A percentile compares a stretch with the other conserved stretches of the same genome.
Conservation (phyloP, 805 yeast genomes). For the Ogataea ramenticola region DNA sequence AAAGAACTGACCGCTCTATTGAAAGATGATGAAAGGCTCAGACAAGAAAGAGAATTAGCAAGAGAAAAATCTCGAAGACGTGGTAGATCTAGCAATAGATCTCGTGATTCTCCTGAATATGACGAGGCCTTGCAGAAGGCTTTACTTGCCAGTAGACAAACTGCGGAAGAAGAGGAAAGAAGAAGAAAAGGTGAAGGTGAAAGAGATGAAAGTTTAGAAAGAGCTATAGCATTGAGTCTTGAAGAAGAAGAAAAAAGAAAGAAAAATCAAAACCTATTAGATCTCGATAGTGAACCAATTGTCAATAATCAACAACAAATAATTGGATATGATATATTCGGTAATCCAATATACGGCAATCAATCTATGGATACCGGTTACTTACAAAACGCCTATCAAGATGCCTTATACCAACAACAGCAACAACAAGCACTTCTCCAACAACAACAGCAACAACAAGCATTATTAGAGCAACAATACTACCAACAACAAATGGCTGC, state of each 20-base stretch:
- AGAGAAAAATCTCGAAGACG: constrained; percentile 20
- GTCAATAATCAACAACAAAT: constrained; percentile 29
- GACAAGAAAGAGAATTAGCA: constrained; percentile 52
- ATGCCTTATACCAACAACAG: constrained; percentile 9
- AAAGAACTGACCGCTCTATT: constrained; percentile 77
- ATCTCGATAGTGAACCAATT: constrained; percentile 36
- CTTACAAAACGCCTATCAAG: constrained; percentile 37
- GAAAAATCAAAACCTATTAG: constrained; percentile 43
- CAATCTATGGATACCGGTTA: constrained; percentile 49
- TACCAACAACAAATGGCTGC: constrained; percentile 15
- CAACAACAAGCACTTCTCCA: constrained; percentile 18
- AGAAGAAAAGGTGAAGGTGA: constrained; percentile 40
- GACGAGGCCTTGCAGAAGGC: constrained; percentile 79
- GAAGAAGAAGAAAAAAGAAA: constrained; percentile 70
- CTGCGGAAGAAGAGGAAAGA: constrained; percentile 79
- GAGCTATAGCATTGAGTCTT: constrained; percentile 62
- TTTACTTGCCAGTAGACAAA: constrained; percentile 66
- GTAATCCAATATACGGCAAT: constrained; percentile 52
- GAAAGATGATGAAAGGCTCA: constrained; percentile 73
- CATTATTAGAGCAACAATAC: constrained; percentile 12
- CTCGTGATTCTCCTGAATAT: constrained; percentile 33
- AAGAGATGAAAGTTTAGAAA: constrained; percentile 54
- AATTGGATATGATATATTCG: constrained; percentile 51
- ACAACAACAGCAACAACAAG: constrained; percentile 9
- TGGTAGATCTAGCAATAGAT: constrained; percentile 15